phyloP scores from a whole-genome alignment of 129 eudicot species.

The Centrapalus pauciflorus region DNA sequence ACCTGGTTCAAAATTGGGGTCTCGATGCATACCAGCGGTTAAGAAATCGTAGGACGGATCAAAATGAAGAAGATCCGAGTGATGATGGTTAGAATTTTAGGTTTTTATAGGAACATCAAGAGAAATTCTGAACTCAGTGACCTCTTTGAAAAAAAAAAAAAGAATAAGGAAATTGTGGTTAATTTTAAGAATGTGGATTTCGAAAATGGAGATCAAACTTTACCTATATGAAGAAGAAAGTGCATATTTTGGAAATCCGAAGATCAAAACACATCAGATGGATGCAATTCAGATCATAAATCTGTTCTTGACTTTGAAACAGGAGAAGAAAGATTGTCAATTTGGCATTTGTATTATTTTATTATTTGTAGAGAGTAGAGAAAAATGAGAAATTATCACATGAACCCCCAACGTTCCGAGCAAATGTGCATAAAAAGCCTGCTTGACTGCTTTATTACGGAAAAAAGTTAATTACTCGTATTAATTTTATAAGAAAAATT shows the following conservation, averaged over 20 bases:
- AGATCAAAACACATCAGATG: constrained; percentile 6
- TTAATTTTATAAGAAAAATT: background rate
- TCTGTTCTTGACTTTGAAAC: background rate
- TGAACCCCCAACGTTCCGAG: background rate
- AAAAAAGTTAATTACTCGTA: no score
- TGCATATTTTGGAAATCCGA: background rate
- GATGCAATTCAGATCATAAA: constrained; percentile 14
- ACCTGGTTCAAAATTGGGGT: constrained; percentile 17
- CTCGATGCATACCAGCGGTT: constrained; percentile 5
- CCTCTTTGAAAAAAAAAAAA: background rate
- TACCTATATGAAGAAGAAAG: background rate
- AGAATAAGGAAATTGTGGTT: no score
- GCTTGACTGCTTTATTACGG: background rate
- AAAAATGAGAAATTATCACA: background rate
- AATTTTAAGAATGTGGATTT: background rate
- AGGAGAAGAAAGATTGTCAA: no score
- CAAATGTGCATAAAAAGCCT: no score
- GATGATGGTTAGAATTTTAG: background rate
- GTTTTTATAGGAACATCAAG: background rate
- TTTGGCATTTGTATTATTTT: background rate
- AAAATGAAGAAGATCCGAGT: background rate
- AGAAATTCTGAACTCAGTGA: background rate
- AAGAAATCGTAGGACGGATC: background rate
- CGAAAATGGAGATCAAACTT: constrained; percentile 7
- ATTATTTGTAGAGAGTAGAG: background rate